These are phyloP conservation scores for Porcisia hertigi DNA, from an alignment of 208 protist genomes.

Conservation along the genomic window DNA sequence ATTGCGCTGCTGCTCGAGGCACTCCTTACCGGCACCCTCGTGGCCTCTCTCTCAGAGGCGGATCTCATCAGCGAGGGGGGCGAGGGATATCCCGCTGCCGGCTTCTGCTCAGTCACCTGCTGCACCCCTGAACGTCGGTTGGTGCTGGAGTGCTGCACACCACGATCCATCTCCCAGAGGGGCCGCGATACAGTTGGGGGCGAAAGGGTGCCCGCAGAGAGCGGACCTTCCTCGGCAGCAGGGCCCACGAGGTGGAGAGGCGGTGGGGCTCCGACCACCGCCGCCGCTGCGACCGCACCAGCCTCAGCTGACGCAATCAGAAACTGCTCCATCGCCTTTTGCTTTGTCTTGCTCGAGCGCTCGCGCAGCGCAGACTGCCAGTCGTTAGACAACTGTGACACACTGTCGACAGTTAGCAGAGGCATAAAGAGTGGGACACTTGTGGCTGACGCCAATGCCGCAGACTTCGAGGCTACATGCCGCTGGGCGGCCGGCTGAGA, in stretches of 20 bases:
- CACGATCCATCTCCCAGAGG: neutral
- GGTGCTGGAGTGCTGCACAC: neutral
- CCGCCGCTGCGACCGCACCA: slow-evolving; percentile 8
- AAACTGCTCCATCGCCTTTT: slow-evolving; percentile 27
- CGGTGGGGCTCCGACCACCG: neutral
- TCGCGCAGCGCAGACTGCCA: slow-evolving; percentile 48
- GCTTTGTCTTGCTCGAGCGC: slow-evolving; percentile 25
- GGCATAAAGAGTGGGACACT: slow-evolving; percentile 32
- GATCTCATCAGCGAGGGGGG: neutral
- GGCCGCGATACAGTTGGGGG: neutral
- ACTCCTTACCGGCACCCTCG: neutral
- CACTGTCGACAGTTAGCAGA: slow-evolving; percentile 33
- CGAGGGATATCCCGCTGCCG: neutral
- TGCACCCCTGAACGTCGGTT: neutral
- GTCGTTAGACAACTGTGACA: slow-evolving; percentile 37
- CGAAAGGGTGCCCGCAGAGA: neutral
- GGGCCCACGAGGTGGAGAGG: neutral
- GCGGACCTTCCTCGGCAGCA: neutral
- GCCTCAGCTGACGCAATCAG: slow-evolving; percentile 32
- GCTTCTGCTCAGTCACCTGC: neutral
- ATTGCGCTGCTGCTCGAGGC: neutral
- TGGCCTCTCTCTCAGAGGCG: neutral
- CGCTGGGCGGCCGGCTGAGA: neutral
- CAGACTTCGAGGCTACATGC: neutral
- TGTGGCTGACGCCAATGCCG: neutral